These are phyloP conservation scores for Stephania cephalantha DNA, from an alignment of 164 flowering plant species.

Conservation along the genomic window DNA sequence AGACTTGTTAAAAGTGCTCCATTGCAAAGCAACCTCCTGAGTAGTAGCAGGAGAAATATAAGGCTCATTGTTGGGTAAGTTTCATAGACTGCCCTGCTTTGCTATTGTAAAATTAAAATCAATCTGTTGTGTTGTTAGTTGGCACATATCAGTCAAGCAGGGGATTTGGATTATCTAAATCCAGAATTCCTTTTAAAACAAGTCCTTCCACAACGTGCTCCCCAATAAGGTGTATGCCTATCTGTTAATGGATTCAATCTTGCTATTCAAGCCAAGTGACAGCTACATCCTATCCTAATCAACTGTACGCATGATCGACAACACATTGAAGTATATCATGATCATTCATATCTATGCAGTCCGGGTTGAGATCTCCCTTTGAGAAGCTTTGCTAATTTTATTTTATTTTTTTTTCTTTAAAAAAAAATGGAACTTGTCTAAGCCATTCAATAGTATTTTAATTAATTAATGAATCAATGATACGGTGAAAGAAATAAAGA, in stretches of 20 bases:
- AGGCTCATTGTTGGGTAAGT: too few species aligned
- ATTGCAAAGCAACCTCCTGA: too few species aligned
- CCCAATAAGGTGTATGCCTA: not conserved
- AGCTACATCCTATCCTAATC: conserved; percentile 1
- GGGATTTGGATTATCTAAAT: not conserved
- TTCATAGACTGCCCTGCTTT: too few species aligned
- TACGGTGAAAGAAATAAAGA: too few species aligned
- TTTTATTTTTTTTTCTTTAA: too few species aligned
- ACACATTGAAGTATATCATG: not conserved
- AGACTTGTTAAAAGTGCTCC: too few species aligned
- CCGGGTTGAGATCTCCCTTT: not conserved
- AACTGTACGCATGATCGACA: not conserved
- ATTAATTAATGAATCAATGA: too few species aligned
- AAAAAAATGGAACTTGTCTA: not conserved
- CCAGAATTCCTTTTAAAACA: not conserved
- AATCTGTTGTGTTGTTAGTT: not conserved
- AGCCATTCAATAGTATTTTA: not conserved
- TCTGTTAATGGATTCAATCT: not conserved
- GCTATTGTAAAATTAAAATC: not conserved
- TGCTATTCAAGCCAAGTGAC: not conserved
- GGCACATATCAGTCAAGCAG: not conserved
- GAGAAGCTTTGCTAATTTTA: not conserved
- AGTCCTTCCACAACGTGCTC: not conserved
- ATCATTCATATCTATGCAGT: not conserved
- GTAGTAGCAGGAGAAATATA: too few species aligned